Percentiles rank a stretch among this genome's conserved stretches.
phyloP scores from a whole-genome alignment of 768 basidiomycete species.

The Mycena latifolia region DNA sequence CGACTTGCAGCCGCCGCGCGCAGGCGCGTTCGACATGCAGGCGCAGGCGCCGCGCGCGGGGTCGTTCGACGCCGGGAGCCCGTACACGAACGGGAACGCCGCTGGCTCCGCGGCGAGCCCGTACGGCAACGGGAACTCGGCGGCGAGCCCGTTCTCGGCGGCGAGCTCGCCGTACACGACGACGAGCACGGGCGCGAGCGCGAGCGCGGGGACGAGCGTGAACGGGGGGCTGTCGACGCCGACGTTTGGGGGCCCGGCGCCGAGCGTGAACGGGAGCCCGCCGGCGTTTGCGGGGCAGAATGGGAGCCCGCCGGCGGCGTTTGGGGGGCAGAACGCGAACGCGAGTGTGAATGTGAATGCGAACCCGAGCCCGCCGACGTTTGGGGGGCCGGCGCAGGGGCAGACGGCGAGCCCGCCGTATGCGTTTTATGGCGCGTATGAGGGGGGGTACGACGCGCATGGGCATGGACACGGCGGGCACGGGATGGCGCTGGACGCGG shows the following conservation, averaged over 20 bases:
- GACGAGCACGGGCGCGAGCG: neutral
- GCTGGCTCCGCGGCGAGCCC: no score
- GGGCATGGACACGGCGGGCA: neutral
- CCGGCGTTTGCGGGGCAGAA: constrained; percentile 40
- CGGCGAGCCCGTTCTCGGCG: constrained; percentile 41
- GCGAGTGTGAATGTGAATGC: constrained; percentile 24
- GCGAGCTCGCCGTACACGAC: constrained; percentile 48
- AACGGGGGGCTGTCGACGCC: constrained; percentile 45
- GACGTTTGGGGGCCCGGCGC: constrained; percentile 37
- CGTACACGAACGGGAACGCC: no score
- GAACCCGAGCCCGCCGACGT: neutral
- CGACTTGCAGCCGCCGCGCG: constrained; percentile 36
- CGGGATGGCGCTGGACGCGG: constrained; percentile 2
- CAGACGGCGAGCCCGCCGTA: constrained; percentile 40
- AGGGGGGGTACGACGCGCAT: constrained; percentile 34
- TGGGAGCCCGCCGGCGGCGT: constrained; percentile 34
- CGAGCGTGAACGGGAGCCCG: constrained; percentile 35
- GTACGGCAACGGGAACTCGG: no score
- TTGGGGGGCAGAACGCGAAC: neutral
- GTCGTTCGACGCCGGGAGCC: constrained; percentile 42
- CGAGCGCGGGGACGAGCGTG: neutral
- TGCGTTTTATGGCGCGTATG: constrained; percentile 24
- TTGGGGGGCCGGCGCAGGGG: constrained; percentile 39
- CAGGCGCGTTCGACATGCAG: constrained; percentile 41
- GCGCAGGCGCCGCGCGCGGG: constrained; percentile 36